phyloP scores from a whole-genome alignment of 768 basidiomycete species.

The Mycena kentingensis region DNA sequence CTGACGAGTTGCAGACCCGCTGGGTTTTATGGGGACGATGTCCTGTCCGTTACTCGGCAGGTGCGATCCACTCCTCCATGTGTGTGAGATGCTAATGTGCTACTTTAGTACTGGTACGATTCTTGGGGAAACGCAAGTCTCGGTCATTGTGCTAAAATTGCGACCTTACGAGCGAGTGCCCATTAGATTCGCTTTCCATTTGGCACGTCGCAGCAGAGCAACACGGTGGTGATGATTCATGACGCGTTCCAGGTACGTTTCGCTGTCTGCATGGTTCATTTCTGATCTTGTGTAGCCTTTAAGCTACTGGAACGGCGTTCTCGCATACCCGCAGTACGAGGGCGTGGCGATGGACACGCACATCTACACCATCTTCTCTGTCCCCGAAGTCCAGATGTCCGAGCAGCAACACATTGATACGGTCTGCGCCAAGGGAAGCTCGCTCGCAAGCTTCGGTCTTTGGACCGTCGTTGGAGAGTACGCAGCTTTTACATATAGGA shows the following conservation, averaged over 20 bases:
- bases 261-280: not conserved
- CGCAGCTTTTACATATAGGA: too few species aligned
- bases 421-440: slow-evolving; percentile 52
- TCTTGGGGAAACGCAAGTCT: slow-evolving; percentile 50
- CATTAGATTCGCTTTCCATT: slow-evolving; percentile 37
- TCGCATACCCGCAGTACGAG: slow-evolving; percentile 50
- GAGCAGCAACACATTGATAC: slow-evolving; percentile 58
- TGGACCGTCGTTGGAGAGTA: slow-evolving; percentile 91
- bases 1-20: not conserved
- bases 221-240: slow-evolving; percentile 68
- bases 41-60: not conserved
- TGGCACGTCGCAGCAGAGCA: slow-evolving; percentile 46
- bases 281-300: slow-evolving; percentile 36
- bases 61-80: not conserved
- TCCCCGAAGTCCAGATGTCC: slow-evolving; percentile 47
- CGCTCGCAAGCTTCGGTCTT: slow-evolving; percentile 57
- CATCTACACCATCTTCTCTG: slow-evolving; percentile 7
- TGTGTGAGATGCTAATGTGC: not conserved
- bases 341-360: slow-evolving; percentile 63
- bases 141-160: too few species aligned
- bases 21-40: not conserved
- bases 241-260: slow-evolving; percentile 67
- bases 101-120: slow-evolving; percentile 47
- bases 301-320: slow-evolving; percentile 67
- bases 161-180: too few species aligned